Conservation (phyloP, 768 basidiomycete species). For the Mycena filopes region DNA sequence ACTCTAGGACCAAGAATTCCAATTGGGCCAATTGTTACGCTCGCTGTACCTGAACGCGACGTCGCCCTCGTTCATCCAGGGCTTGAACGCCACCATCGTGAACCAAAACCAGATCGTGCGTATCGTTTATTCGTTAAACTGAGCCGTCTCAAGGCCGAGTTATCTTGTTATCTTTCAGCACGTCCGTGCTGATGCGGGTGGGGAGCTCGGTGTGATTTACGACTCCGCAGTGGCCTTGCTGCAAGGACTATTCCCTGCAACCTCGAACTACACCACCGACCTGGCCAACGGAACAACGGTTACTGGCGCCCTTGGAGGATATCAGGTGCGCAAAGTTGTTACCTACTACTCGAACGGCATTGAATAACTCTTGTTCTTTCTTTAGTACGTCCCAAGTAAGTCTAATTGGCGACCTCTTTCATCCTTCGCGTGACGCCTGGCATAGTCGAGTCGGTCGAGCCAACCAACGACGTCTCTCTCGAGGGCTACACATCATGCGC, state of each 20-base stretch:
- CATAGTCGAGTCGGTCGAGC: constrained; percentile 73
- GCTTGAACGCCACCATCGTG: constrained; percentile 49
- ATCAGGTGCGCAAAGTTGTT: constrained; percentile 53
- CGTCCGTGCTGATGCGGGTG: constrained; percentile 74
- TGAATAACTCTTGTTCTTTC: neutral
- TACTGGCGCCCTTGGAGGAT: constrained; percentile 69
- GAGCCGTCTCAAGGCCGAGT: neutral
- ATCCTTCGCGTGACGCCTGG: constrained; percentile 17
- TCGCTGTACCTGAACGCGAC: constrained; percentile 63
- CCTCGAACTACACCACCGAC: constrained; percentile 55
- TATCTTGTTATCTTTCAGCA: constrained; percentile 23
- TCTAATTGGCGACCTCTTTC: constrained; percentile 8
- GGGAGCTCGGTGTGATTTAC: constrained; percentile 73
- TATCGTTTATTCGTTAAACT: neutral
- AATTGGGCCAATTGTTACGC: constrained; percentile 64
- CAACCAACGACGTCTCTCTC: constrained; percentile 68
- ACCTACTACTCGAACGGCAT: neutral
- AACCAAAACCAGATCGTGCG: constrained; percentile 48
- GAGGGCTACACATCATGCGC: constrained; percentile 75
- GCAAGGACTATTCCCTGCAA: constrained; percentile 75
- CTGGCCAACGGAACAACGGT: constrained; percentile 76
- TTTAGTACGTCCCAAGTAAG: constrained; percentile 53
- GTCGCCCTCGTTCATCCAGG: constrained; percentile 63
- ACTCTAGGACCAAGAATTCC: constrained; percentile 65
- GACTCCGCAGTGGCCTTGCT: constrained; percentile 74